Evolutionary conservation across 2,329 filamentous ascomycete genomes (phyloP).

Genomic region (Colletotrichum sp.): DNA sequence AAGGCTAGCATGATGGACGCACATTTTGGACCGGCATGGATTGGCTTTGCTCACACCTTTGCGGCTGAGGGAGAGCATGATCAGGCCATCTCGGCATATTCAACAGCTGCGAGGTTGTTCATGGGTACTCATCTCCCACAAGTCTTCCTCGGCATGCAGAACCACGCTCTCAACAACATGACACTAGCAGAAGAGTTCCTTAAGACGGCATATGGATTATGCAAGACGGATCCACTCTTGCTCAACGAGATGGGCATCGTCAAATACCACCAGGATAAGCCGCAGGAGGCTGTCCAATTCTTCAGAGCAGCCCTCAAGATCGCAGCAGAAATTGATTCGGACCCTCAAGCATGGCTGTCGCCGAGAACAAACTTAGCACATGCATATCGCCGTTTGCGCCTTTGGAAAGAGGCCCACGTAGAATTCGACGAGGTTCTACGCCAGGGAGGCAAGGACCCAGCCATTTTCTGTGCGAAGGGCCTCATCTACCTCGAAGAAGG

Average conservation of each 20-base stretch:
- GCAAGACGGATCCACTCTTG: conserved; percentile 84
- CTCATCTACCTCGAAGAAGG: conserved; percentile 82
- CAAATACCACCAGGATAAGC: conserved; percentile 88
- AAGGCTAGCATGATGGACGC: conserved; percentile 98
- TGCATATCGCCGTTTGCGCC: conserved; percentile 75
- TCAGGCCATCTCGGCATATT: conserved; percentile 97
- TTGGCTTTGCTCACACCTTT: conserved; percentile 98
- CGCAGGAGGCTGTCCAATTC: conserved; percentile 75
- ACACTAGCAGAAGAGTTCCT: conserved; percentile 92
- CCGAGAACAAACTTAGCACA: conserved; percentile 91
- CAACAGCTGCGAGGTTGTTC: conserved; percentile 90
- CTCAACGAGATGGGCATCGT: conserved; percentile 96
- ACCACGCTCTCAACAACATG: conserved; percentile 95
- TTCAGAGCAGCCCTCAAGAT: conserved; percentile 81
- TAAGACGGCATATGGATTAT: conserved; percentile 83
- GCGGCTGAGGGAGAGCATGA: conserved; percentile 97
- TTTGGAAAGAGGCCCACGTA: conserved; percentile 73
- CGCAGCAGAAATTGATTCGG: conserved; percentile 80
- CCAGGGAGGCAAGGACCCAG: conserved; percentile 78
- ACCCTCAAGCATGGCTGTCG: conserved; percentile 81
- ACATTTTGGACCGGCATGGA: conserved; percentile 97
- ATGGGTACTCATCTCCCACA: conserved; percentile 97
- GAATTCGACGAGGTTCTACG: conserved; percentile 90
- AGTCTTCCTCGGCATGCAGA: conserved; percentile 97
- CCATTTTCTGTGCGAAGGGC: conserved; percentile 82